A percentile compares a stretch with the other conserved stretches of the same genome.
phyloP scores from a whole-genome alignment of 805 yeast species.

The Candida xiaguanensis region DNA sequence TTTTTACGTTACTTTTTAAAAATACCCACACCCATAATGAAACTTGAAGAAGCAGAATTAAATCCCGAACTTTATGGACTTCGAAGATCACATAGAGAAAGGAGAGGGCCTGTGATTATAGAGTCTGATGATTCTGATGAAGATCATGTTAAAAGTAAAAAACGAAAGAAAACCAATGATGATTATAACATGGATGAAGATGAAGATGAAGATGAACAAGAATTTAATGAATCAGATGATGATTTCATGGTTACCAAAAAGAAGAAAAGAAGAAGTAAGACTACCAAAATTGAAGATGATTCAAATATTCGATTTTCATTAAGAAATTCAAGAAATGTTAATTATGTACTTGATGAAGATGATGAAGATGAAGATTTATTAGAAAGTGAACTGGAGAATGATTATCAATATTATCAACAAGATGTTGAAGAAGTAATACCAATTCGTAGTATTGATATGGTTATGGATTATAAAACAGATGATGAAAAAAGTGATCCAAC shows the following conservation, averaged over 20 bases:
- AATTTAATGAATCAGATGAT: constrained; percentile 13
- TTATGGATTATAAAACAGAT: constrained; percentile 38
- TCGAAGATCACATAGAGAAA: constrained; percentile 69
- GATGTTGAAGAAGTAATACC: constrained; percentile 31
- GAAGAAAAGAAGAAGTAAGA: constrained; percentile 20
- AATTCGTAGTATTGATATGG: constrained; percentile 34
- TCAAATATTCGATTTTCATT: constrained; percentile 72
- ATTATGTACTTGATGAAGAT: constrained; percentile 71
- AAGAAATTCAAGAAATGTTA: constrained; percentile 63
- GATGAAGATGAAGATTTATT: constrained; percentile 51
- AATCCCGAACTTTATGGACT: constrained; percentile 84
- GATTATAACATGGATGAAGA: constrained; percentile 19
- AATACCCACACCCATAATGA: constrained; percentile 1
- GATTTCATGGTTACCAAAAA: constrained; percentile 22
- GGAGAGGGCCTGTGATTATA: constrained; percentile 32
- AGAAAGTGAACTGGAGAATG: constrained; percentile 38
- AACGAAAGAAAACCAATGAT: constrained; percentile 16
- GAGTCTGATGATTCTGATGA: constrained; percentile 37
- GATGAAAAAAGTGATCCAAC: constrained; percentile 49
- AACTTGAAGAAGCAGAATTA: constrained; percentile 50
- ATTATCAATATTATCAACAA: constrained; percentile 32
- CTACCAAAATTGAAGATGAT: neutral
- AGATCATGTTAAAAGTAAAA: constrained; percentile 18
- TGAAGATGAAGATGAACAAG: constrained; percentile 8
- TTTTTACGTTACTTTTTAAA: neutral